phyloP scores from a whole-genome alignment of 306 rosid species.

The Pyrus pyrifolia region DNA sequence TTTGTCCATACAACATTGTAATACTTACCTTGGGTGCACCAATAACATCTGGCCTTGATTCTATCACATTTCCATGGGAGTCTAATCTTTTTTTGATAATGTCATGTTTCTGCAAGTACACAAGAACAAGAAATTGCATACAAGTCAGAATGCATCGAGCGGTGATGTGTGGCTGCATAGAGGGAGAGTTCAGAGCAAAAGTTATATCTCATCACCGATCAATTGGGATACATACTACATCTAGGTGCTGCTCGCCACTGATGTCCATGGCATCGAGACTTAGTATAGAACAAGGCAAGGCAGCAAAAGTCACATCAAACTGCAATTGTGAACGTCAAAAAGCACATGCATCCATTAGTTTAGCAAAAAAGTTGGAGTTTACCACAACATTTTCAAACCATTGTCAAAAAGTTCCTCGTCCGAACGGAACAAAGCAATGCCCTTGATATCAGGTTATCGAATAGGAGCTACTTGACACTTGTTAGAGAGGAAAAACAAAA shows the following conservation, averaged over 20 bases:
- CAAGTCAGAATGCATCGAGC: not conserved
- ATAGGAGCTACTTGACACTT: too few species aligned
- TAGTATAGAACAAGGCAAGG: constrained; percentile 86
- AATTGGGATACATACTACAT: constrained; percentile 57
- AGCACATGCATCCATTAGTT: constrained; percentile 6
- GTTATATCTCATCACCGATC: constrained; percentile 1
- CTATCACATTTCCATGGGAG: constrained; percentile 82
- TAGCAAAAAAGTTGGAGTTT: not conserved
- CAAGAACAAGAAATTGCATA: not conserved
- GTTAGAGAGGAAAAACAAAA: not conserved
- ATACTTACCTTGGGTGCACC: constrained; percentile 78
- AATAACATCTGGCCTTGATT: constrained; percentile 79
- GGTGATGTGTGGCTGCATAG: not conserved
- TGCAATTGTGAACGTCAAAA: constrained; percentile 47
- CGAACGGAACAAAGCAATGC: not conserved
- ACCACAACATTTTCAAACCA: not conserved
- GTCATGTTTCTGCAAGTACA: constrained; percentile 72
- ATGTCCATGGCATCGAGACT: constrained; percentile 99
- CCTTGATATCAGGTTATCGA: not conserved
- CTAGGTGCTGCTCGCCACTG: constrained; percentile 97
- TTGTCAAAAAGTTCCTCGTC: not conserved
- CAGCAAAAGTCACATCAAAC: constrained; percentile 97
- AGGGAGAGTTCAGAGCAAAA: not conserved
- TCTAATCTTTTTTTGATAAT: constrained; percentile 88
- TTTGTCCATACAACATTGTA: not conserved